Evolutionary conservation across 768 basidiomycete species (phyloP).

Genomic region (Sporobolomyces roseus): DNA sequence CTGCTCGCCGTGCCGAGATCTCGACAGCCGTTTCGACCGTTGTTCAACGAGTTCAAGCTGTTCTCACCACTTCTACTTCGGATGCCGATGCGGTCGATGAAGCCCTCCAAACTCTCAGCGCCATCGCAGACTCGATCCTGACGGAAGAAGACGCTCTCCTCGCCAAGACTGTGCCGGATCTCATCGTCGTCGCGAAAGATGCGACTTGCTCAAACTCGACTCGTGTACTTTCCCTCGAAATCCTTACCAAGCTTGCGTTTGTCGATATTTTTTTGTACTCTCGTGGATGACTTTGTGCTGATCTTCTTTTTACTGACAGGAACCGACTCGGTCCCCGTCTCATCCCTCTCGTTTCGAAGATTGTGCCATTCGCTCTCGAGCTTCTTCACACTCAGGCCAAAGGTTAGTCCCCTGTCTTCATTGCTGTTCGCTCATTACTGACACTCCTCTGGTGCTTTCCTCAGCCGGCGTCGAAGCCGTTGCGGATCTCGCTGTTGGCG

Average conservation of each 20-base stretch:
- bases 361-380: constrained; percentile 56
- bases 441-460: not conserved
- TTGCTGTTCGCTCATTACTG: not conserved
- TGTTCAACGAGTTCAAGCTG: constrained; percentile 43
- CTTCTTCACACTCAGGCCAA: constrained; percentile 29
- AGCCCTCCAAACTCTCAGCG: constrained; percentile 53
- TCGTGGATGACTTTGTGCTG: not conserved
- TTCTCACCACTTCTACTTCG: not conserved
- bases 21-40: constrained; percentile 52
- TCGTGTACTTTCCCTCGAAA: constrained; percentile 54
- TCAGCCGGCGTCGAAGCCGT: constrained; percentile 6
- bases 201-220: constrained; percentile 44
- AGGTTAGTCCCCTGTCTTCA: constrained; percentile 1
- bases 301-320: constrained; percentile 50
- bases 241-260: constrained; percentile 63
- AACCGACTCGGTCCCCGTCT: constrained; percentile 75
- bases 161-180: constrained; percentile 58
- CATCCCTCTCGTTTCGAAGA: constrained; percentile 74
- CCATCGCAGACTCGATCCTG: constrained; percentile 59
- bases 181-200: constrained; percentile 56
- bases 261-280: constrained; percentile 42
- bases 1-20: constrained; percentile 57
- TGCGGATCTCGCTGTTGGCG: constrained; percentile 38
- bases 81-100: constrained; percentile 1
- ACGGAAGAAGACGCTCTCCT: constrained; percentile 66